These are phyloP conservation scores for Hanseniaspora lindneri DNA, from an alignment of 805 yeast genomes.

Conservation along the genomic window DNA sequence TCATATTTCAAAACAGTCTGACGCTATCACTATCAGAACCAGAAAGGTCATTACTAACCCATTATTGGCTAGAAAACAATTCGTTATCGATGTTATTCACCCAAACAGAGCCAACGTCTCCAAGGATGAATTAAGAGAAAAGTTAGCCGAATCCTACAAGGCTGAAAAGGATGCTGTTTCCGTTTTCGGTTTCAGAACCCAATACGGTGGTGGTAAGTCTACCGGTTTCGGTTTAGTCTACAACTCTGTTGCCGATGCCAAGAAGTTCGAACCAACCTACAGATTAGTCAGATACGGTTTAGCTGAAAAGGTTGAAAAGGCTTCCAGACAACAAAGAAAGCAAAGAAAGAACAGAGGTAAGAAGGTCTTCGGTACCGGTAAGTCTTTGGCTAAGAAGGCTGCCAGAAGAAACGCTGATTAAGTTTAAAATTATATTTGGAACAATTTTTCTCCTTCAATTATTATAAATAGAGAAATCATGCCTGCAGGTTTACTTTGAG, in stretches of 20 bases:
- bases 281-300: conserved; percentile 98
- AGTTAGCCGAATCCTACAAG: conserved; percentile 78
- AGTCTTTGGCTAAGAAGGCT: conserved; percentile 81
- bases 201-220: conserved; percentile 99
- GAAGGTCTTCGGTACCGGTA: conserved; percentile 98
- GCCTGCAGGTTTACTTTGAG: not conserved
- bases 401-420: conserved; percentile 86
- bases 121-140: conserved; percentile 97
- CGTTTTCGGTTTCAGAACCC: conserved; percentile 98
- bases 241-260: conserved; percentile 95
- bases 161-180: conserved; percentile 88
- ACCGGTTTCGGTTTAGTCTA: conserved; percentile 98
- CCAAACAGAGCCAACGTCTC: conserved; percentile 99
- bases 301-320: conserved; percentile 89
- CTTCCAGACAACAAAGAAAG: conserved; percentile 99
- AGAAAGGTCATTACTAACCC: conserved; percentile 98
- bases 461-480: not conserved
- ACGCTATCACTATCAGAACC: conserved; percentile 99
- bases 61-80: conserved; percentile 97
- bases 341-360: conserved; percentile 99
- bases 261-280: conserved; percentile 98
- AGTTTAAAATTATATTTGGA: conserved; percentile 3
- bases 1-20: conserved; percentile 50
- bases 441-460: not conserved
- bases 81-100: conserved; percentile 98